These are phyloP conservation scores for Aspergillus biplanus DNA, from an alignment of 495 filamentous ascomycete species.

Conservation along the genomic window DNA sequence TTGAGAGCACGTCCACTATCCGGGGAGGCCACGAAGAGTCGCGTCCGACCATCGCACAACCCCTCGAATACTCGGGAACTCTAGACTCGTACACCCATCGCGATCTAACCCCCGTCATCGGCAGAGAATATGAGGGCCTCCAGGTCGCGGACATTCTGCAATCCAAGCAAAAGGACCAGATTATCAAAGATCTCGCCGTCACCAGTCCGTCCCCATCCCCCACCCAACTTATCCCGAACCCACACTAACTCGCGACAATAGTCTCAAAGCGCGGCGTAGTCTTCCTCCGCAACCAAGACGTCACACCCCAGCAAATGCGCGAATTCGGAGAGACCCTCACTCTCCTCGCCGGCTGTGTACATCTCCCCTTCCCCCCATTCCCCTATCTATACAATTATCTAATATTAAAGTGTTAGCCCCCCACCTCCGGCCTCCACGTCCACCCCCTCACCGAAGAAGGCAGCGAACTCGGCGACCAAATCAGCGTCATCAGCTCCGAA, in stretches of 20 bases:
- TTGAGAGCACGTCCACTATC: conserved; percentile 18
- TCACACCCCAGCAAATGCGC: conserved; percentile 55
- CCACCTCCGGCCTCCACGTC: conserved; percentile 63
- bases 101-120: conserved; percentile 65
- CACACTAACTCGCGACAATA: conserved; percentile 24
- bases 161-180: conserved; percentile 51
- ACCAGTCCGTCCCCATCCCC: conserved; percentile 55
- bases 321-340: conserved; percentile 31
- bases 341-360: conserved; percentile 48
- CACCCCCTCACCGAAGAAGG: conserved; percentile 60
- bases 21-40: conserved; percentile 27
- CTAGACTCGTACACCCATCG: conserved; percentile 53
- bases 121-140: conserved; percentile 58
- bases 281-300: conserved; percentile 70
- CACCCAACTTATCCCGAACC: background rate
- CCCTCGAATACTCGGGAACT: conserved; percentile 51
- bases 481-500: conserved; percentile 43
- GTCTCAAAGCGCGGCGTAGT: conserved; percentile 76
- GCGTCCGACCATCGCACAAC: conserved; percentile 29
- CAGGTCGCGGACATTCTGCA: conserved; percentile 57
- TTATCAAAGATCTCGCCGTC: conserved; percentile 63
- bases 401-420: conserved; percentile 53
- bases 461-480: conserved; percentile 41
- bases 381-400: background rate
- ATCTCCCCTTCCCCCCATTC: conserved; percentile 26